Base-by-base conservation (phyloP, 768 basidiomycete genomes). In the Lactarius deliciosus region DNA sequence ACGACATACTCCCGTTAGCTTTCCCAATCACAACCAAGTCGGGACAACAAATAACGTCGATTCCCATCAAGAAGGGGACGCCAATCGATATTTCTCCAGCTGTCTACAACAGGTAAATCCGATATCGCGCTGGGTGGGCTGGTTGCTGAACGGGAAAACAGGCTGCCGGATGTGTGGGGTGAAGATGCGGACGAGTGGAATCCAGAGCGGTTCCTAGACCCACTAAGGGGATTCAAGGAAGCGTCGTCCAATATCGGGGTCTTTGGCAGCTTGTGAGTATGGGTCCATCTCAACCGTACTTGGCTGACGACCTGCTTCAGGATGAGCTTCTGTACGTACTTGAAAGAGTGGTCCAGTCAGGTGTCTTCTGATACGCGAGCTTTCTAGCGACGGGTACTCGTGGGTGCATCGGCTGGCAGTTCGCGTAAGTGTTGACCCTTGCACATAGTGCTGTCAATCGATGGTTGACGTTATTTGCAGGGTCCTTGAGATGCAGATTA, bases 321-420 rank as follows among this genome's bases (percentile, higher is more conserved):
- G 64, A 58, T 64, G 57, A 60, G 34, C n/a, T 64, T 64, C 34
- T 64, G 64, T 64, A 40, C 16, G 64, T 22, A 10, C n/a, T 59
- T 11, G 11, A 36, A 53, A 15, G 5, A 53, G 5, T 53, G 5
- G 22, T n/a, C 36, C n/a, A 5, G 22, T 5, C 8, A 7, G n/a
- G 13, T 2, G 5, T 25, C 22, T 53, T 53, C 22, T 53, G 50
- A 53, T 25, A 6, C 6, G 5, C 6, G 50, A 7, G 5, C 5
- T 53, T 53, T 57, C 8, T 38, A 53, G 57, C 45, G 18, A 36
- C 25, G 5, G 64, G 64, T 2, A 43, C 59, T 32, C 64, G 57
- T 28, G 45, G 30, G 9, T 59, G 64, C 36, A 58, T 64, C 6
- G 57, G 43, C 16, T 59, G 64, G 57, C 53, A 16, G 16, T 64